Evolutionary conservation across 2,329 filamentous ascomycete genomes (phyloP).

Genomic region (Aspergillus ruber): DNA sequence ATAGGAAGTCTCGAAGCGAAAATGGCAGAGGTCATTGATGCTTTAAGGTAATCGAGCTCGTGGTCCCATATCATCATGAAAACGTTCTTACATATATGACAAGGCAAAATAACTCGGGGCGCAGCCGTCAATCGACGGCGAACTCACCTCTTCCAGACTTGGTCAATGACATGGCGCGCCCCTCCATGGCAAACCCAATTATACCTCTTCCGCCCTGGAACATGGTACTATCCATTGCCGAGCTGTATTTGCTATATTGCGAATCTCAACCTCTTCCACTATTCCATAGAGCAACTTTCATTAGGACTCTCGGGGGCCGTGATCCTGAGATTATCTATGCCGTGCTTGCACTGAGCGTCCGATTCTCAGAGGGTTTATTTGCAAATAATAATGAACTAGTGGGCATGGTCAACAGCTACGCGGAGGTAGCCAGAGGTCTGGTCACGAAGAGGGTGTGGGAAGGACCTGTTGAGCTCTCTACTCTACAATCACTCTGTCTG

Average conservation of each 20-base stretch:
- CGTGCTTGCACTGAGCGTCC: conserved; percentile 36
- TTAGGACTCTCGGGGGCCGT: conserved; percentile 35
- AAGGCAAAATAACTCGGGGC: conserved; percentile 11
- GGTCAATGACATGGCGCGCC: conserved; percentile 4
- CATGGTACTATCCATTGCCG: conserved; percentile 32
- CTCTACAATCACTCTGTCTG: conserved; percentile 37
- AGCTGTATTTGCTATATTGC: conserved; percentile 43
- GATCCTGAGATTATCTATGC: conserved; percentile 29
- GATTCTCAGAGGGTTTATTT: conserved; percentile 33
- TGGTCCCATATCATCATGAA: conserved; percentile 1
- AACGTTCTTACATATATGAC: conserved; percentile 1
- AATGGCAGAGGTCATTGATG: conserved; percentile 29
- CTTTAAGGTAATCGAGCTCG: conserved; percentile 24
- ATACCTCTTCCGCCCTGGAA: conserved; percentile 34
- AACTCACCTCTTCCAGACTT: conserved; percentile 6
- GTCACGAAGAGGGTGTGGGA: conserved; percentile 35
- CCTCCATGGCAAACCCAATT: conserved; percentile 10
- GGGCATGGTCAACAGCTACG: conserved; percentile 29
- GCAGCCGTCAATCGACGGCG: conserved; percentile 3
- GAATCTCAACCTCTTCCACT: conserved; percentile 47
- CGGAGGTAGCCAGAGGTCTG: conserved; percentile 29
- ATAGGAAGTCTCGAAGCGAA: conserved; percentile 28
- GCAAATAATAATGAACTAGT: conserved; percentile 15
- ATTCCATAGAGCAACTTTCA: conserved; percentile 38
- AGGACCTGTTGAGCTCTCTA: conserved; percentile 39